These are phyloP conservation scores for Auricularia auricula-judae DNA, from an alignment of 768 basidiomycete species.

Conservation along the genomic window DNA sequence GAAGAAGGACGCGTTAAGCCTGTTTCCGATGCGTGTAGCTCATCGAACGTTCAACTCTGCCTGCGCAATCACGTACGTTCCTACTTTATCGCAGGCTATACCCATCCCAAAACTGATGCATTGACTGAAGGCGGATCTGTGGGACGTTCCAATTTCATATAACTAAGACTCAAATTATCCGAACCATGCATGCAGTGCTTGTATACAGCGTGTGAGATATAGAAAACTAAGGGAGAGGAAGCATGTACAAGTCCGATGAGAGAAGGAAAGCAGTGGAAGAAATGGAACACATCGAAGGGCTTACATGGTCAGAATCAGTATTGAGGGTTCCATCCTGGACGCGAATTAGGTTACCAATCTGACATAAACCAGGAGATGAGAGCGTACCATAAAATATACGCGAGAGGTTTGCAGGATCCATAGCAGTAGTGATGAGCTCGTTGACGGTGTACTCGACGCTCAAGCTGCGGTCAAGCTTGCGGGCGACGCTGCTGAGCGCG, in stretches of 20 bases:
- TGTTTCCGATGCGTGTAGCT: background rate
- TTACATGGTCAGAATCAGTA: conserved; percentile 9
- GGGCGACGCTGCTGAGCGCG: conserved; percentile 65
- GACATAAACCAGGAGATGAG: background rate
- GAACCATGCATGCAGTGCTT: too few species aligned
- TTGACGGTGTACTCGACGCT: conserved; percentile 93
- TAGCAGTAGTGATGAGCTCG: conserved; percentile 82
- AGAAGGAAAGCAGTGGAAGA: too few species aligned
- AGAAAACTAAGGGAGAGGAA: too few species aligned
- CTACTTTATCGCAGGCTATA: background rate
- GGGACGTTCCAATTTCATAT: background rate
- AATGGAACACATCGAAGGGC: too few species aligned
- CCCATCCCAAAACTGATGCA: background rate
- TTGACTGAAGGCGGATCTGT: background rate
- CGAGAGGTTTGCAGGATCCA: conserved; percentile 61
- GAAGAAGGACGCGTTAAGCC: background rate
- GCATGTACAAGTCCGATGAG: too few species aligned
- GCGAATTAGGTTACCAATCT: conserved; percentile 1
- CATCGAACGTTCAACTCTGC: background rate
- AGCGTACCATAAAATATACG: conserved; percentile 63
- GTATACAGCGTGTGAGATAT: too few species aligned
- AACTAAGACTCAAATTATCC: background rate
- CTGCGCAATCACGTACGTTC: background rate
- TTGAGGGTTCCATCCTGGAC: conserved; percentile 34
- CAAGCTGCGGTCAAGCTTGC: conserved; percentile 74